Evolutionary conservation across 106 monocot species (phyloP), one percentile per base, ranked within the genome.

Genomic region (Vanilla planifolia): DNA sequence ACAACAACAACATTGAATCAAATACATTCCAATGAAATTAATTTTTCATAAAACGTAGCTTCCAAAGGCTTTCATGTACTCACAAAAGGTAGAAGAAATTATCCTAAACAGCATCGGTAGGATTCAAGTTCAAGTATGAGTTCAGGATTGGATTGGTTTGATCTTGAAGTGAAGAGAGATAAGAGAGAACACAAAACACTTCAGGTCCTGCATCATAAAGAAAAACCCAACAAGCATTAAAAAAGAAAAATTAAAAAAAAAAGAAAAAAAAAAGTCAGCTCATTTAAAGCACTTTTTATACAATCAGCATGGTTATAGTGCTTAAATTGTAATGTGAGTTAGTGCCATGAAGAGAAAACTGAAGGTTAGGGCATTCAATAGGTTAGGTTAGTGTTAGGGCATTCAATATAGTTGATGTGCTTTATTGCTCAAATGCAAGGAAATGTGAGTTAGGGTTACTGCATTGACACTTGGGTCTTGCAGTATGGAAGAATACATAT

Each of bases 151-250:
- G 43, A 61, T 61, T 27, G 61, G 61, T 27, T 61, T 61, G 61
- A 61, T 61, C 61, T 61, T 61, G 43, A 61, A 61, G 43, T 61
- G 61, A 15, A 61, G 61, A 9, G 61, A 61, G 22, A 61, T 61
- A 26, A 61, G 61, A 19, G 61, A 61, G 21, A 61, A 61, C 24
- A 61, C 61, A 27, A 61, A 61, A 8, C 61, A 61, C 43, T 61
- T 61, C 41, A 61, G 16, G 26, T 61, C 61, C 61, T 61, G 61
- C 61, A 61, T 25, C 48, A 48, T n/a, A 48, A 25, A 24, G 6
- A 9, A 53, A 53, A 30, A 53, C 32, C 28, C 15, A 53, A 30
- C 28, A 1, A 29, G 15, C 16, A 29, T 53, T 53, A 25, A 3
- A 44, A 16, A n/a, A 53, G 10, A 4, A 53, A 28, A 26, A 26